Base-by-base conservation (phyloP, 208 protist genomes). In the Wallacemonas rigidus region DNA sequence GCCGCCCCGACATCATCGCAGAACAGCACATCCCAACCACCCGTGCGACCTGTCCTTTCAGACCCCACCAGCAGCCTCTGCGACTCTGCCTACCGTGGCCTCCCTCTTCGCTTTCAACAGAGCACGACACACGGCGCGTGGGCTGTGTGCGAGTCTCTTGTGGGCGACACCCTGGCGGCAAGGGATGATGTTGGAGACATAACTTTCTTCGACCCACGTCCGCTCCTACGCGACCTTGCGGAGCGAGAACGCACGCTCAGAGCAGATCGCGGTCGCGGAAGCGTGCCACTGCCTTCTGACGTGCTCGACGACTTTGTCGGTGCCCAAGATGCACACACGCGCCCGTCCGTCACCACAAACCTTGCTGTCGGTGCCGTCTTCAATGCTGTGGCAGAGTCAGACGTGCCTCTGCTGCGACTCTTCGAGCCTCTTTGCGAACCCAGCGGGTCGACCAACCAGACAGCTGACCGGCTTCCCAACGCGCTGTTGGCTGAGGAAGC, bases 61-160 rank as follows among this genome's bases (percentile, higher is more conserved):
- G 60, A 39, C 8, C 9, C 9, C 9, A 38, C 43, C 11, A 6
- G 3, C 11, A 50, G 14, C 4, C 43, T 44, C 5, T 4, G 14
- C 14, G 4, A 6, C 9, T 65, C 60, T 48, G 15, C 15, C 41
- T 65, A 39, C 39, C 40, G 40, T 17, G 40, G 60, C 40, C 17
- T 65, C 41, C 60, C 60, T 36, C 36, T 48, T 6, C 39, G 60
- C 60, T 65, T 65, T 35, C 60, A 65, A 17, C 60, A 65, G n/a
- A 11, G 4, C 60, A 65, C 60, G 3, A 15, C 26, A 3, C 41
- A 12, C n/a, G 60, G 60, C 15, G 60, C 60, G 3, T 15, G 60
- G 60, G 60, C 43, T 5, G 40, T 50, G n/a, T 65, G 60, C 40
- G 43, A 50, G 4, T 6, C 60, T 45, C 15, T 65, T 17, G 9